phyloP scores from a whole-genome alignment of 306 rosid genomes.

The Prunus campanulata region DNA sequence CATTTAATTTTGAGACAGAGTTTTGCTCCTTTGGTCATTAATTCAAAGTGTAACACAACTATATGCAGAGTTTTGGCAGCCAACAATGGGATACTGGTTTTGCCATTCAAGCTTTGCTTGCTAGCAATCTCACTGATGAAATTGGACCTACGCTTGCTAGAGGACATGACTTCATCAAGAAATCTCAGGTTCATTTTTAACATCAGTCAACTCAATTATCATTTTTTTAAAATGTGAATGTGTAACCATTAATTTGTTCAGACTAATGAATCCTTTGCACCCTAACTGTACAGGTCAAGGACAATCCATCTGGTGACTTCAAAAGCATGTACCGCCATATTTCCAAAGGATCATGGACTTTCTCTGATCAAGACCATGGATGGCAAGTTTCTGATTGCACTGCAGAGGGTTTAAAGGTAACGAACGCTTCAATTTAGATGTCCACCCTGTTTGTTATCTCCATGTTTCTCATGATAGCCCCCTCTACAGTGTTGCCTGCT shows the following conservation, averaged over 20 bases:
- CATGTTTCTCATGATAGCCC: neutral
- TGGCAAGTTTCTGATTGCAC: slow-evolving; percentile 79
- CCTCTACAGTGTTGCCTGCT: slow-evolving; percentile 54
- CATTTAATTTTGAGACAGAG: too few relatives aligned
- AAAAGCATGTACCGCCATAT: slow-evolving; percentile 38
- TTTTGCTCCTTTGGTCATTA: too few relatives aligned
- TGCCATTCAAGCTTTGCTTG: slow-evolving; percentile 57
- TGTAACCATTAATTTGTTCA: too few relatives aligned
- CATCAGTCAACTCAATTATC: neutral
- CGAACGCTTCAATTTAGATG: neutral
- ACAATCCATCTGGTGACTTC: slow-evolving; percentile 50
- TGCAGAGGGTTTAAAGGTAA: slow-evolving; percentile 58
- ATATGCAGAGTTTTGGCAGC: slow-evolving; percentile 54
- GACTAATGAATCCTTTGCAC: neutral
- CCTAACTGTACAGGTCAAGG: slow-evolving; percentile 35
- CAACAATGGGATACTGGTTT: slow-evolving; percentile 61
- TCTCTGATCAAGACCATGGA: slow-evolving; percentile 47
- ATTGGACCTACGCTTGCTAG: slow-evolving; percentile 42
- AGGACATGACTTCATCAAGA: slow-evolving; percentile 63
- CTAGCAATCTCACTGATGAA: slow-evolving; percentile 44
- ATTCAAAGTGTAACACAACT: too few relatives aligned
- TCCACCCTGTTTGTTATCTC: neutral
- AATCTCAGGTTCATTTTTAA: slow-evolving; percentile 47
- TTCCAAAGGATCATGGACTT: slow-evolving; percentile 77
- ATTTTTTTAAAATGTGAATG: neutral